phyloP scores from a whole-genome alignment of 2,329 filamentous ascomycete species.

The Curvularia hawaiiensis region DNA sequence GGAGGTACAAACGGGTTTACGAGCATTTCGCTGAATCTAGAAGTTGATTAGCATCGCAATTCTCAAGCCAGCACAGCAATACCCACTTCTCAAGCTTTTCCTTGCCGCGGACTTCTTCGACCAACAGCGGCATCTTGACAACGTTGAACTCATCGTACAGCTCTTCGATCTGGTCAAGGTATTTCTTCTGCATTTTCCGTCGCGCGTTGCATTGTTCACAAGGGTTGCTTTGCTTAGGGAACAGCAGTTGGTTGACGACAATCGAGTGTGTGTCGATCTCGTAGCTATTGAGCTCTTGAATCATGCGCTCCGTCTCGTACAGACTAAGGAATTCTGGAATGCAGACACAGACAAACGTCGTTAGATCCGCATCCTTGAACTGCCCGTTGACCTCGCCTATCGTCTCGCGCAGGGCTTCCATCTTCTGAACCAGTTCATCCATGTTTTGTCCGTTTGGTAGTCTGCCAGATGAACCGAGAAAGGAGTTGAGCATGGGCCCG shows the following conservation, averaged over 20 bases:
- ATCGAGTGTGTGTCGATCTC: conserved; percentile 96
- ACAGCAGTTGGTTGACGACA: conserved; percentile 96
- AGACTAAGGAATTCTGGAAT: conserved; percentile 96
- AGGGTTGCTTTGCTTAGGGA: conserved; percentile 80
- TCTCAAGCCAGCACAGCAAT: not conserved
- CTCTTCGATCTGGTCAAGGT: conserved; percentile 97
- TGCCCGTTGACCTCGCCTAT: conserved; percentile 96
- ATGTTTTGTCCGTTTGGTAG: conserved; percentile 93
- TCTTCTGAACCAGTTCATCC: conserved; percentile 89
- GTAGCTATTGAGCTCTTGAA: conserved; percentile 93
- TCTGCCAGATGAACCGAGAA: conserved; percentile 77
- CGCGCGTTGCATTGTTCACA: conserved; percentile 96
- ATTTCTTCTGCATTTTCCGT: conserved; percentile 99
- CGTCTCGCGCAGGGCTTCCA: conserved; percentile 90
- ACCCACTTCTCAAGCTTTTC: conserved; percentile 79
- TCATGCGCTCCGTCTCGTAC: conserved; percentile 99
- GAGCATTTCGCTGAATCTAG: conserved; percentile 79
- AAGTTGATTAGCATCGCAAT: conserved; percentile 13
- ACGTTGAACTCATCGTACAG: conserved; percentile 99
- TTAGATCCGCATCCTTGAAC: conserved; percentile 95
- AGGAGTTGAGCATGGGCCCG: conserved; percentile 91
- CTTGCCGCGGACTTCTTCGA: conserved; percentile 95
- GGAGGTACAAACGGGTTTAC: conserved; percentile 77
- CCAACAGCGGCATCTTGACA: conserved; percentile 94
- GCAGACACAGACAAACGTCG: conserved; percentile 97